Conservation (phyloP, 192 early-diverging fungal genomes). For the Coemansia sp. region DNA sequence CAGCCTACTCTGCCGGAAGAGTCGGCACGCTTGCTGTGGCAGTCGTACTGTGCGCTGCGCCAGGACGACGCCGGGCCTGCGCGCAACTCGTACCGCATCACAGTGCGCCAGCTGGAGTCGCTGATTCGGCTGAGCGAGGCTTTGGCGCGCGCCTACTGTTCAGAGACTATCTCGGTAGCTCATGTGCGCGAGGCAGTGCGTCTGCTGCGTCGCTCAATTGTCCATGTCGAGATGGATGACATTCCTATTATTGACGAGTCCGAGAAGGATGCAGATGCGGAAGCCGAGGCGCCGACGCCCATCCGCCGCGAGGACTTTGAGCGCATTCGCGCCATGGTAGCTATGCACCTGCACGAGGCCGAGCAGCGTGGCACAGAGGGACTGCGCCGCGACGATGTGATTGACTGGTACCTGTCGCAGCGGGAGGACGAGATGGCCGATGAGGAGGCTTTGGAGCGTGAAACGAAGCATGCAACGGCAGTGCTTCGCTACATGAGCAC, state of each 20-base stretch:
- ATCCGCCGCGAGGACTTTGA: conserved; percentile 62
- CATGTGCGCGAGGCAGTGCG: conserved; percentile 84
- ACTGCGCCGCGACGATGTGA: conserved; percentile 57
- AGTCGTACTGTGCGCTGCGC: conserved; percentile 82
- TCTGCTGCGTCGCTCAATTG: conserved; percentile 85
- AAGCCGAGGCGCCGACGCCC: conserved; percentile 13
- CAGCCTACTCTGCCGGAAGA: conserved; percentile 75
- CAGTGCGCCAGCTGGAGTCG: conserved; percentile 94
- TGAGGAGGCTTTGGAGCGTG: conserved; percentile 60
- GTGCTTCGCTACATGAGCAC: conserved; percentile 67
- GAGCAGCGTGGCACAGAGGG: conserved; percentile 33
- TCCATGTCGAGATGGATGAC: conserved; percentile 78
- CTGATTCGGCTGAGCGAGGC: conserved; percentile 96
- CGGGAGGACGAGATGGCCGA: conserved; percentile 60
- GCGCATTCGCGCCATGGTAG: conserved; percentile 55
- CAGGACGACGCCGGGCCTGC: conserved; percentile 74
- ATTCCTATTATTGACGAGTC: conserved; percentile 61
- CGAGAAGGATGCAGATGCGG: conserved; percentile 17
- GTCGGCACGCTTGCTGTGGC: conserved; percentile 72
- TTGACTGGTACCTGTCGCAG: conserved; percentile 73
- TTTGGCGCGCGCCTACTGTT: conserved; percentile 82
- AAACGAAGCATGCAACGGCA: conserved; percentile 61
- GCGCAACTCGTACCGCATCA: conserved; percentile 80
- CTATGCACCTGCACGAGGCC: conserved; percentile 44
- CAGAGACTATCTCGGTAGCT: conserved; percentile 59